A percentile compares a stretch with the other conserved stretches of the same genome.
Evolutionary conservation across 2,329 filamentous ascomycete genomes (phyloP).

Genomic region (Daldinia sp.): DNA sequence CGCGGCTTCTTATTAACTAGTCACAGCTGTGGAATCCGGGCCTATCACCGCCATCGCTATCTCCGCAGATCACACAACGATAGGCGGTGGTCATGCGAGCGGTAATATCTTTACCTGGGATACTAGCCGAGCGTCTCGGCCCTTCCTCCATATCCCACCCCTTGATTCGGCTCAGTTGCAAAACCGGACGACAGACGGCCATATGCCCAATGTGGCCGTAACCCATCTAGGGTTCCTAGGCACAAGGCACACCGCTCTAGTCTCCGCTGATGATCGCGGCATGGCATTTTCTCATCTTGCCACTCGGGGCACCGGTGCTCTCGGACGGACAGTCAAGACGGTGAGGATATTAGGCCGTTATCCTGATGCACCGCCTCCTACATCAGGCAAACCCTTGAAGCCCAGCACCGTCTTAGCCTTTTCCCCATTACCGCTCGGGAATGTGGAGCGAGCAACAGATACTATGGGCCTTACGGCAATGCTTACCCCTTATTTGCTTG

Average conservation of each 20-base stretch:
- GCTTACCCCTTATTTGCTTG: constrained; percentile 92
- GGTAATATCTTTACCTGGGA: constrained; percentile 99
- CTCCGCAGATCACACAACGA: constrained; percentile 90
- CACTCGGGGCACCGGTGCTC: constrained; percentile 84
- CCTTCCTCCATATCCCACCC: constrained; percentile 87
- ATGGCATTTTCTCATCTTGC: constrained; percentile 99
- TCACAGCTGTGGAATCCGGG: constrained; percentile 84
- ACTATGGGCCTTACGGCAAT: constrained; percentile 90
- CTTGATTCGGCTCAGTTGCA: constrained; percentile 72
- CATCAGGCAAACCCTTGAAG: constrained; percentile 74
- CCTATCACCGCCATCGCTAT: constrained; percentile 86
- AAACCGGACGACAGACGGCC: constrained; percentile 78
- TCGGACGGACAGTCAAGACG: constrained; percentile 87
- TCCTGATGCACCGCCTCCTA: constrained; percentile 70
- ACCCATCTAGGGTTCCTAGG: constrained; percentile 95
- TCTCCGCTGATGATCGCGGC: constrained; percentile 91
- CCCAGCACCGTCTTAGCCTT: constrained; percentile 96
- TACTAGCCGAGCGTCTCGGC: constrained; percentile 78
- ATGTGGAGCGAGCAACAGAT: constrained; percentile 88
- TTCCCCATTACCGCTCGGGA: constrained; percentile 89
- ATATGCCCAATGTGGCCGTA: constrained; percentile 78
- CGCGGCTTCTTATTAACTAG: constrained; percentile 43
- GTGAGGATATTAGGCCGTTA: constrained; percentile 92
- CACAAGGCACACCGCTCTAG: constrained; percentile 89
- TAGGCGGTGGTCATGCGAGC: constrained; percentile 88